Percentiles rank a stretch among this genome's conserved stretches.
These are phyloP conservation scores for Inonotus obliquus DNA, from an alignment of 1,284 basidiomycete genomes.

Conservation along the genomic window DNA sequence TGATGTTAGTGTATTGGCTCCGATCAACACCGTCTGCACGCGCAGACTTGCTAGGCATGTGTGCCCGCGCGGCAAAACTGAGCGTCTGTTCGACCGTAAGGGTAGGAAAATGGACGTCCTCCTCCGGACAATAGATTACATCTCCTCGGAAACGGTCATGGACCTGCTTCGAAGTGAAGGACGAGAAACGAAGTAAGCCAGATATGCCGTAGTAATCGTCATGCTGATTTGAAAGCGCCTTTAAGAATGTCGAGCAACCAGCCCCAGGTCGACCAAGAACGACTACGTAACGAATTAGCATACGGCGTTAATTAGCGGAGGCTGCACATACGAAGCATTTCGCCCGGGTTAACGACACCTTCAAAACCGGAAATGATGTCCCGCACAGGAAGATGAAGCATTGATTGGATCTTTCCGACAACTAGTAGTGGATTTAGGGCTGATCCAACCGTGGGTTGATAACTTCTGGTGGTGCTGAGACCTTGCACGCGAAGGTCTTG, in stretches of 20 bases:
- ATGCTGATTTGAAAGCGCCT: constrained; percentile 37
- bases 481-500: constrained; percentile 25
- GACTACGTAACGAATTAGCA: constrained; percentile 20
- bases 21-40: constrained; percentile 27
- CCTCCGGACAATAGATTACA: constrained; percentile 23
- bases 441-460: constrained; percentile 24
- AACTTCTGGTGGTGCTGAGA: constrained; percentile 21
- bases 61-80: constrained; percentile 25
- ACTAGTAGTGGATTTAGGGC: constrained; percentile 21
- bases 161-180: constrained; percentile 26
- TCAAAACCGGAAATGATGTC: constrained; percentile 30
- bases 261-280: constrained; percentile 39
- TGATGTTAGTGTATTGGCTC: constrained; percentile 27
- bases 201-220: constrained; percentile 31
- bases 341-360: constrained; percentile 32
- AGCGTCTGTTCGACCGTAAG: constrained; percentile 33
- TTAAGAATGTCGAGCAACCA: constrained; percentile 39
- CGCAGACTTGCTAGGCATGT: constrained; percentile 21
- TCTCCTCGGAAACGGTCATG: constrained; percentile 25
- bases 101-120: constrained; percentile 36
- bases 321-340: constrained; percentile 32
- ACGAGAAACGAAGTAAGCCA: constrained; percentile 33
- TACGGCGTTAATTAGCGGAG: not conserved
- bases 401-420: constrained; percentile 13
- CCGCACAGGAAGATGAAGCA: constrained; percentile 23